Evolutionary conservation across 2,329 filamentous ascomycete species (phyloP), one percentile per base, ranked within the genome.

Genomic region (Fusarium newnesense): DNA sequence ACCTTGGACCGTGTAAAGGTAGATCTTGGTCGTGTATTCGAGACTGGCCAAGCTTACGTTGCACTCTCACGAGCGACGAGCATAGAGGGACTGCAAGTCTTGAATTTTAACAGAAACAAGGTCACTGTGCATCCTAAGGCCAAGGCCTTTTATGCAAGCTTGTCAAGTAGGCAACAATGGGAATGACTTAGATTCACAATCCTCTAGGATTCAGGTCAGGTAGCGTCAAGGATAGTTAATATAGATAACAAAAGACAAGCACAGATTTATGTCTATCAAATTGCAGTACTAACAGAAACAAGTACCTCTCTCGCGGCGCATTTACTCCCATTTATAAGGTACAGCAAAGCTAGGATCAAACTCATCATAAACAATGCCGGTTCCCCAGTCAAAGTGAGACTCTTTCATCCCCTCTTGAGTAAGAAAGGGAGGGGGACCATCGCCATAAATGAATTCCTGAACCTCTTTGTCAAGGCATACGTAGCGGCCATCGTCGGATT

Each of bases 381-480:
- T 54, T 0, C 58, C 58, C 4, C 0, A 10, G 7, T 7, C 4
- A 3, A 53, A 16, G 15, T 18, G 9, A 28, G 46, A 15, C 13
- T 18, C 13, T 3, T 7, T 13, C 11, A 16, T 13, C 34, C 37
- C 19, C 26, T 50, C 24, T 2, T 2, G 4, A 18, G 8, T 9
- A 34, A 21, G 3, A 18, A 69, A 68, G 1, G 49, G 67, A 18
- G 15, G 1, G 11, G 68, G 54, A 5, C 67, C 61, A 53, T 49
- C 26, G n/a, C 50, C 34, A 13, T 70, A 70, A 8, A 70, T 4
- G 26, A 70, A 70, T 3, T 67, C 56, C 1, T 67, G 4, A 4
- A 70, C 68, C 11, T 70, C 61, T 1, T 10, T 62, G 13, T 70
- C 40, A 2, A 70, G 34, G n/a, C 54, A 49, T 18, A 64, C 0